A percentile compares a stretch with the other conserved stretches of the same genome.
phyloP scores from a whole-genome alignment of 495 filamentous ascomycete species.

The Neurospora sp. region DNA sequence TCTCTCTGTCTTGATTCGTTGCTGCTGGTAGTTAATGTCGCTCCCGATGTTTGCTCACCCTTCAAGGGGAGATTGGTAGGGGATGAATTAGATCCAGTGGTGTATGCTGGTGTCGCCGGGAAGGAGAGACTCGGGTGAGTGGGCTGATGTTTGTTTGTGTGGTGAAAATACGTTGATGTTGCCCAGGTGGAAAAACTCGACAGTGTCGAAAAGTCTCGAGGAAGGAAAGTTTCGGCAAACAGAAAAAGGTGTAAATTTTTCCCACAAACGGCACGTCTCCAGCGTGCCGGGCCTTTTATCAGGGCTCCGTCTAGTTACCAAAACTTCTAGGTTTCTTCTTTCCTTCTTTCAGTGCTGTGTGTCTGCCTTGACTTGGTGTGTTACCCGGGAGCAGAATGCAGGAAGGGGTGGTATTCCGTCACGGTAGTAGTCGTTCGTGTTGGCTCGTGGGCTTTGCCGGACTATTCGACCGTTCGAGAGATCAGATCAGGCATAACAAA shows the following conservation, averaged over 20 bases:
- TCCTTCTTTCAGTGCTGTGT: not conserved
- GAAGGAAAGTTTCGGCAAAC: not conserved
- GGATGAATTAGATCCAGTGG: not conserved
- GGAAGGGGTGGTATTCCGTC: not conserved
- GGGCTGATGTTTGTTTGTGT: not conserved
- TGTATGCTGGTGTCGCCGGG: not conserved
- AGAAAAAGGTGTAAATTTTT: not conserved
- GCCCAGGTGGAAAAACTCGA: not conserved
- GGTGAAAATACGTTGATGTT: not conserved
- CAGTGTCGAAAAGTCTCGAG: not conserved
- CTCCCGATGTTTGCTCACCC: not conserved
- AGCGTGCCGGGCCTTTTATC: not conserved
- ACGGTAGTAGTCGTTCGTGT: not conserved
- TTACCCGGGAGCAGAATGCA: not conserved
- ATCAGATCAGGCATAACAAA: not conserved
- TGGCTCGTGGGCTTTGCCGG: not conserved
- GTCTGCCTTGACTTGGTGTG: not conserved
- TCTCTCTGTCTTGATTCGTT: not conserved
- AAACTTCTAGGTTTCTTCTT: not conserved
- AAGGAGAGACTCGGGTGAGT: not conserved
- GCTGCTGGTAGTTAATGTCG: not conserved
- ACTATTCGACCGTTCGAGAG: not conserved
- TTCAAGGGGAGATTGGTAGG: not conserved
- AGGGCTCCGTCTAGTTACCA: not conserved
- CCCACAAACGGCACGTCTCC: not conserved